A percentile compares a stretch with the other conserved stretches of the same genome.
Evolutionary conservation across 2,329 filamentous ascomycete genomes (phyloP).

Genomic region (Colletotrichum shisoi): DNA sequence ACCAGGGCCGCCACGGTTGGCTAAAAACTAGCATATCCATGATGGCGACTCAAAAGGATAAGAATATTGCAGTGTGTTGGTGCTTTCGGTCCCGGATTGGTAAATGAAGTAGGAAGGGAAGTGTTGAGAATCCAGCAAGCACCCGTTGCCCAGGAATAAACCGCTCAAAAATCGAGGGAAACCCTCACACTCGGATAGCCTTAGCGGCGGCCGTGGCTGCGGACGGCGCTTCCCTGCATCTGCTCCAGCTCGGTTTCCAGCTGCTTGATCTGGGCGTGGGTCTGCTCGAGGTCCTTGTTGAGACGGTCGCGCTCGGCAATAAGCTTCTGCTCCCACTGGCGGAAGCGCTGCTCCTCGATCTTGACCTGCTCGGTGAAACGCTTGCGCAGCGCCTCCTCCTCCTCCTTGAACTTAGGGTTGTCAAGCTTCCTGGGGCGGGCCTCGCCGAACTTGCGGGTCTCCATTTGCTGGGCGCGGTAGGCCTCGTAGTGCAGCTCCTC

Average conservation of each 20-base stretch:
- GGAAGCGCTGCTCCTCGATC: conserved; percentile 99
- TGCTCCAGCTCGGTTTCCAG: conserved; percentile 91
- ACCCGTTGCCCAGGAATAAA: conserved; percentile 42
- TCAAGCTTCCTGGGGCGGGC: conserved; percentile 96
- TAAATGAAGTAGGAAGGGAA: conserved; percentile 39
- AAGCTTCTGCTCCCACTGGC: conserved; percentile 99
- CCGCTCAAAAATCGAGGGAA: conserved; percentile 30
- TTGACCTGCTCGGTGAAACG: conserved; percentile 99
- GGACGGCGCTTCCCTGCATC: conserved; percentile 88
- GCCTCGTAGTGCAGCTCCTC: conserved; percentile 99
- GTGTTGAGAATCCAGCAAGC: conserved; percentile 40
- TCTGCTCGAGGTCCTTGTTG: conserved; percentile 99
- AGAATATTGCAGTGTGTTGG: conserved; percentile 12
- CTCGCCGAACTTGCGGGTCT: conserved; percentile 99
- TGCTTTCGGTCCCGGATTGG: conserved; percentile 23
- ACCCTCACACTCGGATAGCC: conserved; percentile 7
- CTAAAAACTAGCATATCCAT: conserved; percentile 34
- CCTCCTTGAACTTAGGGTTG: conserved; percentile 99
- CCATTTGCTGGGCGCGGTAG: conserved; percentile 99
- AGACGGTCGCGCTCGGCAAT: conserved; percentile 97
- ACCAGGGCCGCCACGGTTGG: conserved; percentile 2
- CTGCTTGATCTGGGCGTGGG: conserved; percentile 92
- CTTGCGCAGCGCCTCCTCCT: conserved; percentile 97
- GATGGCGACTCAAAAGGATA: conserved; percentile 15
- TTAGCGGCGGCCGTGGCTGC: conserved; percentile 93